These are phyloP conservation scores for Sporothrix protearum DNA, from an alignment of 2,329 filamentous ascomycete genomes.

Conservation along the genomic window DNA sequence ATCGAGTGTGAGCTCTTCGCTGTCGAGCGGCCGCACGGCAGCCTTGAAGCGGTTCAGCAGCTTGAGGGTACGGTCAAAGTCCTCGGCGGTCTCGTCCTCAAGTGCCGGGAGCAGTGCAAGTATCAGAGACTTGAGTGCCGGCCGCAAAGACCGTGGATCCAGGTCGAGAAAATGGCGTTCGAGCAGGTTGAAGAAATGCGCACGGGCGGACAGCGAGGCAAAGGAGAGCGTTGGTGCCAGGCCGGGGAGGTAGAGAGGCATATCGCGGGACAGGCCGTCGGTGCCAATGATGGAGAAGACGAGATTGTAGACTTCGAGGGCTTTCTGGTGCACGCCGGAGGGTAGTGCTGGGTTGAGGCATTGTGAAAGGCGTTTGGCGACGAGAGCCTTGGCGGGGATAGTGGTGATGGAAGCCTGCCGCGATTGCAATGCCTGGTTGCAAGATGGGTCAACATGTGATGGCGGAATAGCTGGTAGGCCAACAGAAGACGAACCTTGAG, in stretches of 20 bases:
- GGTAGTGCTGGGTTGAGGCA: constrained; percentile 90
- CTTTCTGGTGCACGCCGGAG: constrained; percentile 95
- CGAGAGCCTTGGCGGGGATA: constrained; percentile 75
- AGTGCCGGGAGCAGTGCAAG: constrained; percentile 85
- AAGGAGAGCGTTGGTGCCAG: constrained; percentile 87
- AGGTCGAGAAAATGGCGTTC: constrained; percentile 75
- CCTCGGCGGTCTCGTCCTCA: constrained; percentile 94
- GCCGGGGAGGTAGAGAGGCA: constrained; percentile 85
- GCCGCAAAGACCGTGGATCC: constrained; percentile 67
- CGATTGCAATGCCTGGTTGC: constrained; percentile 75
- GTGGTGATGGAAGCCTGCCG: constrained; percentile 67
- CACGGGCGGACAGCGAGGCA: constrained; percentile 85
- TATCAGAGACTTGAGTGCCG: constrained; percentile 85
- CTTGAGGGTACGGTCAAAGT: constrained; percentile 83
- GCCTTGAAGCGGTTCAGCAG: constrained; percentile 75
- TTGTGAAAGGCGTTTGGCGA: constrained; percentile 90
- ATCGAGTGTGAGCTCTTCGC: constrained; percentile 48
- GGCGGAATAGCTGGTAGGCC: constrained; percentile 34
- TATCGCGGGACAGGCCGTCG: constrained; percentile 74
- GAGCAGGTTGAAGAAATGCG: constrained; percentile 77
- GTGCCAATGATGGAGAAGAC: constrained; percentile 83
- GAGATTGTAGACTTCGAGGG: constrained; percentile 87
- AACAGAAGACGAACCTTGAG: constrained; percentile 55
- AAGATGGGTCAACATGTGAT: too few relatives aligned
- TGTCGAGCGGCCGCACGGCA: constrained; percentile 55